Conservation (phyloP, 116 monocot genomes). For the Iris pallida region DNA sequence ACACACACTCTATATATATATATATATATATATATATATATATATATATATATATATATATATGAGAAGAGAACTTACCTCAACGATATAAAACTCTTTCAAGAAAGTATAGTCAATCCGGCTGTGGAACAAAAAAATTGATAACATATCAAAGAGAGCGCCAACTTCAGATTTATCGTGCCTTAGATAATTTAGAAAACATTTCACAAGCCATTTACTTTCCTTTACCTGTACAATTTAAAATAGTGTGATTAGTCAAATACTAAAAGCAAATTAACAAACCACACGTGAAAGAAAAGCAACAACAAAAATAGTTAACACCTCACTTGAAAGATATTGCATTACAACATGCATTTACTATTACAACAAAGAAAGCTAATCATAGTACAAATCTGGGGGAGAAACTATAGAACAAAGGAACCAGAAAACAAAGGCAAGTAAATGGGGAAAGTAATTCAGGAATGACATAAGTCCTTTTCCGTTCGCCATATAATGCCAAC, state of each 20-base stretch:
- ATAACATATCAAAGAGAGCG: slow-evolving; percentile 94
- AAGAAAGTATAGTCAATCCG: slow-evolving; percentile 96
- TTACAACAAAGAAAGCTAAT: no score
- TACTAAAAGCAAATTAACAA: slow-evolving; percentile 4
- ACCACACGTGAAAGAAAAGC: background rate
- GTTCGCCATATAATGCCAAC: no score
- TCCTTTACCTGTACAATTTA: slow-evolving; percentile 77
- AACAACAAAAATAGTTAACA: no score
- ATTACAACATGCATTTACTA: no score
- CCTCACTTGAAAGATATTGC: no score
- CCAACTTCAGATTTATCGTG: slow-evolving; percentile 91
- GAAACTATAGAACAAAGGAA: no score
- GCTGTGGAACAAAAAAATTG: slow-evolving; percentile 81
- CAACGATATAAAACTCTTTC: slow-evolving; percentile 89
- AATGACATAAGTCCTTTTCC: no score
- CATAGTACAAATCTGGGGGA: no score
- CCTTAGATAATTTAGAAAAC: slow-evolving; percentile 87
- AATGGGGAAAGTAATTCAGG: no score
- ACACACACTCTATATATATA: background rate
- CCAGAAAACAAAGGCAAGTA: no score
- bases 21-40: background rate
- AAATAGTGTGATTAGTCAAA: background rate
- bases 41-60: background rate
- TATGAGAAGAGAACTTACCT: slow-evolving; percentile 42
- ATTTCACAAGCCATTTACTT: slow-evolving; percentile 97